Evolutionary conservation across 371 early-diverging fungal genomes (phyloP).

Genomic region (Mucor mucedo): DNA sequence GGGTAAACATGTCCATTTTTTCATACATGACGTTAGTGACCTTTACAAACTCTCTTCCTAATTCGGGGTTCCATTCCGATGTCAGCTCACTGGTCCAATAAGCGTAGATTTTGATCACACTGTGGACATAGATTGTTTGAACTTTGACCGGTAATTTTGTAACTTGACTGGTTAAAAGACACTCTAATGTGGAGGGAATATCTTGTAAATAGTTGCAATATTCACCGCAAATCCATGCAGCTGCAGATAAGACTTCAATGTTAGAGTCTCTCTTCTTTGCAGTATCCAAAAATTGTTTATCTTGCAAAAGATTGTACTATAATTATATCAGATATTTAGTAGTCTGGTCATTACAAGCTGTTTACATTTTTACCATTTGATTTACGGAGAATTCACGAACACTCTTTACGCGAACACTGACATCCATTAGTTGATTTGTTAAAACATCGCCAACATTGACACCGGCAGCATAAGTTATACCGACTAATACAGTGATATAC

Average conservation of each 20-base stretch:
- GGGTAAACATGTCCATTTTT: slow-evolving; percentile 57
- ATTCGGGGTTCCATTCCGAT: slow-evolving; percentile 62
- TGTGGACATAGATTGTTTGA: slow-evolving; percentile 77
- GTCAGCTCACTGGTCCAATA: slow-evolving; percentile 67
- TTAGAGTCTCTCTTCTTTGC: slow-evolving; percentile 69
- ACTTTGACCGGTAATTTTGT: slow-evolving; percentile 63
- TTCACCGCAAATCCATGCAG: slow-evolving; percentile 92
- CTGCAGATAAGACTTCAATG: slow-evolving; percentile 79
- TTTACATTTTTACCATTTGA: slow-evolving; percentile 53
- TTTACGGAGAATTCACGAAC: slow-evolving; percentile 79
- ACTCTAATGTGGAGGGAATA: slow-evolving; percentile 60
- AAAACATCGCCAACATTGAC: slow-evolving; percentile 75
- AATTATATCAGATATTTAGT: background rate
- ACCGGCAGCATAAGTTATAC: slow-evolving; percentile 75
- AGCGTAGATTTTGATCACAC: slow-evolving; percentile 74
- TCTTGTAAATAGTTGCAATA: slow-evolving; percentile 68
- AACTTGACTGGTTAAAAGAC: slow-evolving; percentile 60
- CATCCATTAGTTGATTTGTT: slow-evolving; percentile 84
- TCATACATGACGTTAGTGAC: slow-evolving; percentile 58
- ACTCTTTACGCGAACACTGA: slow-evolving; percentile 87
- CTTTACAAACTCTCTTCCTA: slow-evolving; percentile 52
- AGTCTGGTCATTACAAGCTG: background rate
- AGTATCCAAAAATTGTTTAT: slow-evolving; percentile 66
- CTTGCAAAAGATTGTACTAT: slow-evolving; percentile 56
- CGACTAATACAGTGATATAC: slow-evolving; percentile 85